A percentile compares a stretch with the other conserved stretches of the same genome.
These are phyloP conservation scores for Botrytis deweyae DNA, from an alignment of 2,329 filamentous ascomycete genomes.

Conservation along the genomic window DNA sequence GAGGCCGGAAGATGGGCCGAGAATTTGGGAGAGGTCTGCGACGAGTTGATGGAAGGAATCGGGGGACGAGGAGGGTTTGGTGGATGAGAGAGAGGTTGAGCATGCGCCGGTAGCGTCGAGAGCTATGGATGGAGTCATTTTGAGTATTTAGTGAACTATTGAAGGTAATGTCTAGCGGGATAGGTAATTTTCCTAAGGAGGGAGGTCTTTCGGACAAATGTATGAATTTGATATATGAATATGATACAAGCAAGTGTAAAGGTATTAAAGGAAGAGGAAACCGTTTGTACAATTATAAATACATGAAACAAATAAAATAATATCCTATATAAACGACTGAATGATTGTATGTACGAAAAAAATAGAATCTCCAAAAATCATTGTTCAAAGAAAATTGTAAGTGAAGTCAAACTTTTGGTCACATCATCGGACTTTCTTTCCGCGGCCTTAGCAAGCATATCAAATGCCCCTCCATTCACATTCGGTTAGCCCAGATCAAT, in stretches of 20 bases:
- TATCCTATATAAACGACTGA: not conserved
- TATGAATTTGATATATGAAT: not conserved
- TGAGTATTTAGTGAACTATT: not conserved
- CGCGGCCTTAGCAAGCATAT: not conserved
- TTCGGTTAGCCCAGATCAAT: not conserved
- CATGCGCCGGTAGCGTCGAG: slow-evolving; percentile 6
- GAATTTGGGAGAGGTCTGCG: slow-evolving; percentile 65
- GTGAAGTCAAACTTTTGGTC: not conserved
- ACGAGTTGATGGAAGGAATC: slow-evolving; percentile 70
- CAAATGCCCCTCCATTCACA: slow-evolving; percentile 7
- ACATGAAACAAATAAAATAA: not conserved
- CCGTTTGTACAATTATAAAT: not conserved
- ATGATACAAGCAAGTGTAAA: not conserved
- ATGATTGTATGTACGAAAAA: not conserved
- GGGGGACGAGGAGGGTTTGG: slow-evolving; percentile 35
- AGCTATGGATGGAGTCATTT: slow-evolving; percentile 19
- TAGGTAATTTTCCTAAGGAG: not conserved
- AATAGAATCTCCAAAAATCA: not conserved
- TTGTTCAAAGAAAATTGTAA: not conserved
- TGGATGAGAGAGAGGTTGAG: not conserved
- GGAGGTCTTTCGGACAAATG: not conserved
- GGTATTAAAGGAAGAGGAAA: not conserved
- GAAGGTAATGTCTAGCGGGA: not conserved
- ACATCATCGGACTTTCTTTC: not conserved
- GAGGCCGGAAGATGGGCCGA: slow-evolving; percentile 80